Evolutionary conservation across 2,329 filamentous ascomycete species (phyloP).

Genomic region (Neofusicoccum kwambonambiense): DNA sequence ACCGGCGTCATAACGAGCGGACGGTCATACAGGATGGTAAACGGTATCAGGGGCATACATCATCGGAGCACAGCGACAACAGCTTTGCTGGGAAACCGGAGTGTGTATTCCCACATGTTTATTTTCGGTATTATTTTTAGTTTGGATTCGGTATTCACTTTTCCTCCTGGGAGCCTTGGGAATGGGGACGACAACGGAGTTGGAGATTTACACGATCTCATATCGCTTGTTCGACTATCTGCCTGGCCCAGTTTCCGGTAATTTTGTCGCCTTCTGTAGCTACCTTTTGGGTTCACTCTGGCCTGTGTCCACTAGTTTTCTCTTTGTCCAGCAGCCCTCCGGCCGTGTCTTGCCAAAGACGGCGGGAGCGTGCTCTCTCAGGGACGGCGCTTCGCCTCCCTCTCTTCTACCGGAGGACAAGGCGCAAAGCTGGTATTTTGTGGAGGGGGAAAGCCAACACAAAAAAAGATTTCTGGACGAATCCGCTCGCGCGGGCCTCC

Average conservation of each 20-base stretch:
- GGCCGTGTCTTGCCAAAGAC: background rate
- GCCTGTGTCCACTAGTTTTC: slow-evolving; percentile 7
- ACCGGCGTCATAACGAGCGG: slow-evolving; percentile 11
- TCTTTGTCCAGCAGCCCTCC: background rate
- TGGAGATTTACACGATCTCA: background rate
- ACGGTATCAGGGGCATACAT: slow-evolving; percentile 14
- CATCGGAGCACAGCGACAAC: slow-evolving; percentile 8
- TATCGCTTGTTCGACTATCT: slow-evolving; percentile 1
- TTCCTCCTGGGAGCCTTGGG: slow-evolving; percentile 17
- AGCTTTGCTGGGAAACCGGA: slow-evolving; percentile 6
- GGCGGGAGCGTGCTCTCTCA: background rate
- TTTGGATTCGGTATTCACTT: slow-evolving; percentile 1
- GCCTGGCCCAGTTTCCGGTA: slow-evolving; percentile 17
- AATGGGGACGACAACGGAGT: background rate
- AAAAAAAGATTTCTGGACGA: slow-evolving; percentile 23
- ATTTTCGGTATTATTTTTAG: slow-evolving; percentile 6
- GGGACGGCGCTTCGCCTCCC: background rate
- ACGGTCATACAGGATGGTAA: slow-evolving; percentile 14
- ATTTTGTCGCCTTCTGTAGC: slow-evolving; percentile 22
- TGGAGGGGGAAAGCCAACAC: slow-evolving; percentile 8
- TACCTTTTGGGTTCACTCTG: background rate
- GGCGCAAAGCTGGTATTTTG: background rate
- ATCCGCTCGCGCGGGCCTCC: slow-evolving; percentile 41
- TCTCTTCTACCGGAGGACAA: background rate
- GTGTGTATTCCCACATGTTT: background rate